Evolutionary conservation across 1,284 basidiomycete species (phyloP), one percentile per base, ranked within the genome.

Genomic region (Melampsora americana): DNA sequence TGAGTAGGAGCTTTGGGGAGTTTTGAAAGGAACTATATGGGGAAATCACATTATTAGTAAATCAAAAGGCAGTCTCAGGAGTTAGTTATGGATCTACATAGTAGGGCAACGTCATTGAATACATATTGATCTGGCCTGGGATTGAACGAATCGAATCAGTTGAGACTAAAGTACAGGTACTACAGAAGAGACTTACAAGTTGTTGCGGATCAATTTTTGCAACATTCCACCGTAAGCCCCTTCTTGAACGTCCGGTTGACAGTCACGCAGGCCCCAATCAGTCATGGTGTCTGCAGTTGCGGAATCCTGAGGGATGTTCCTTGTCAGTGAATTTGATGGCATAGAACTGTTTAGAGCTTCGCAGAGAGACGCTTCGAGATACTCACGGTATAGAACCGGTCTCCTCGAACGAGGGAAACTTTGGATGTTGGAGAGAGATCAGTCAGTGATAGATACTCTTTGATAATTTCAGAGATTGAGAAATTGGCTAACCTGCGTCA

Each of bases 151-250:
- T 46, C 16, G n/a, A 30, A 59, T 67, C 16, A 59, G 53, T 5
- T 59, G 61, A 74, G 48, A 11, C 0, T 20, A 20, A 65, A 42
- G 35, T 20, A 18, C 11, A n/a, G 30, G 3, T 2, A 59, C 28
- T 20, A 11, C n/a, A 59, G 18, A 11, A 46, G 32, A 60, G 20
- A 30, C 32, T 66, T 26, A 74, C 71, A 75, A 50, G 46, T 75
- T 75, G 18, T 68, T 44, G 28, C 59, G 28, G 14, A 75, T 75
- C 23, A 75, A 20, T 46, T 14, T 75, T 48, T 75, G 56, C 26
- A 75, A 44, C 56, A 75, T 60, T 2, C 73, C 73, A 61, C 73
- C 73, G 66, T 75, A 75, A n/a, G 65, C 44, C 16, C 73, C 73
- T 20, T 67, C 53, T 20, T 65, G 53, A 32, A 56, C 48, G 48